These are phyloP conservation scores for Rhizopogon roseolus DNA, from an alignment of 768 basidiomycete species.

Conservation along the genomic window DNA sequence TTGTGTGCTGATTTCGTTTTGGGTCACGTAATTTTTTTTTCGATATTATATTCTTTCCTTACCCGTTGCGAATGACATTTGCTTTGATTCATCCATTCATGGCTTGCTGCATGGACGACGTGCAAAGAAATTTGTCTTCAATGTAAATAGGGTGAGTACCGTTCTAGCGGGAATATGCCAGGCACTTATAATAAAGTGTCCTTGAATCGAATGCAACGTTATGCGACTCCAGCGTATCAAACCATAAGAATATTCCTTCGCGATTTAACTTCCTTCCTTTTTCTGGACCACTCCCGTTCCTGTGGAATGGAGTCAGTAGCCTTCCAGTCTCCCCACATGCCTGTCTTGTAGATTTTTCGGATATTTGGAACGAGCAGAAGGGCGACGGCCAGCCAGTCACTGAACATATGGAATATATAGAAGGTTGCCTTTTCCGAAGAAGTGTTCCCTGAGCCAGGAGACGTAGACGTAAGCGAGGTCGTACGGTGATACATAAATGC, in stretches of 20 bases:
- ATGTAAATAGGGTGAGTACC: not conserved
- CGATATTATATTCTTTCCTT: no score
- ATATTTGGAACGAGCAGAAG: constrained; percentile 28
- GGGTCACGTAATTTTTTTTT: not conserved
- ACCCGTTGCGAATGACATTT: not conserved
- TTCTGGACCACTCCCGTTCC: not conserved
- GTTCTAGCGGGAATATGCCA: not conserved
- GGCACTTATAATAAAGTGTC: not conserved
- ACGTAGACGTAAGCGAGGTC: constrained; percentile 26
- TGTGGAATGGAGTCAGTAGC: constrained; percentile 1
- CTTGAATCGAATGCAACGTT: not conserved
- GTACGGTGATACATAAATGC: constrained; percentile 31
- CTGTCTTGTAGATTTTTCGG: constrained; percentile 22
- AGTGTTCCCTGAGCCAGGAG: constrained; percentile 29
- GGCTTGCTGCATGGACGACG: not conserved
- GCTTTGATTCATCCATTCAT: not conserved
- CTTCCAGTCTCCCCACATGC: constrained; percentile 18
- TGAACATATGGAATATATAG: constrained; percentile 41
- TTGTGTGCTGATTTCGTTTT: not conserved
- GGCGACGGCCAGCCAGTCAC: constrained; percentile 34
- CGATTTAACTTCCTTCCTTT: not conserved
- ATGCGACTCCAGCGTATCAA: not conserved
- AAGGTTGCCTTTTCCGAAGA: constrained; percentile 32
- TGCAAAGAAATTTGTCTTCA: not conserved
- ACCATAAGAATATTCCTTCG: not conserved